Percentiles rank a stretch among this genome's conserved stretches.
These are phyloP conservation scores for Daldinia sp. DNA, from an alignment of 2,329 filamentous ascomycete genomes.

Conservation along the genomic window DNA sequence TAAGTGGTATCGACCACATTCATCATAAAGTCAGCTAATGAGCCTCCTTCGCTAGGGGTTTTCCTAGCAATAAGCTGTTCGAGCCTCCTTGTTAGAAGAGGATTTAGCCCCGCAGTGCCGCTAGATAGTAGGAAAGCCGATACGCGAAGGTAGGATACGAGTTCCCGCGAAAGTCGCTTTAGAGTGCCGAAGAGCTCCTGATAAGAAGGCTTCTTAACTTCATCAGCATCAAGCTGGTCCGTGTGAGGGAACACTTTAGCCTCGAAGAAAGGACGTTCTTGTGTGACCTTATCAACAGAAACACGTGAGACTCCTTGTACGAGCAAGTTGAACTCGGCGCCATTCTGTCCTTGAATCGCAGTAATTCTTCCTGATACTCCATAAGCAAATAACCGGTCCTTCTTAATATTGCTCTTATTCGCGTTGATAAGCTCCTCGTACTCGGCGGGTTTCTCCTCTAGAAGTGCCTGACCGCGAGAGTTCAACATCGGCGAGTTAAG, in stretches of 20 bases:
- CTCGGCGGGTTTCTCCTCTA: conserved; percentile 71
- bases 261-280: conserved; percentile 88
- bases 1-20: conserved; percentile 89
- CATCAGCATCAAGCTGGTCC: conserved; percentile 43
- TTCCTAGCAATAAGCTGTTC: conserved; percentile 90
- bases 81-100: conserved; percentile 85
- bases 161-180: conserved; percentile 86
- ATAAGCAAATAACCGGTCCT: conserved; percentile 82
- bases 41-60: conserved; percentile 82
- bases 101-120: conserved; percentile 75
- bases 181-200: conserved; percentile 81
- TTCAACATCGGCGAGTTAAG: conserved; percentile 81
- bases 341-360: conserved; percentile 79
- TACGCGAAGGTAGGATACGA: conserved; percentile 85
- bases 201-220: conserved; percentile 44
- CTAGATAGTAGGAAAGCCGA: conserved; percentile 83
- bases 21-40: conserved; percentile 95
- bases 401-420: conserved; percentile 70
- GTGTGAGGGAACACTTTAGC: conserved; percentile 71
- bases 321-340: conserved; percentile 82
- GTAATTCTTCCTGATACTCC: conserved; percentile 85
- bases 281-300: conserved; percentile 77
- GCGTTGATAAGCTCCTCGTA: conserved; percentile 62
- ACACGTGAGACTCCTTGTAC: conserved; percentile 88
- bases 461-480: conserved; percentile 79